Evolutionary conservation across 441 rosid species (phyloP).

Genomic region (Jatropha podagrica): DNA sequence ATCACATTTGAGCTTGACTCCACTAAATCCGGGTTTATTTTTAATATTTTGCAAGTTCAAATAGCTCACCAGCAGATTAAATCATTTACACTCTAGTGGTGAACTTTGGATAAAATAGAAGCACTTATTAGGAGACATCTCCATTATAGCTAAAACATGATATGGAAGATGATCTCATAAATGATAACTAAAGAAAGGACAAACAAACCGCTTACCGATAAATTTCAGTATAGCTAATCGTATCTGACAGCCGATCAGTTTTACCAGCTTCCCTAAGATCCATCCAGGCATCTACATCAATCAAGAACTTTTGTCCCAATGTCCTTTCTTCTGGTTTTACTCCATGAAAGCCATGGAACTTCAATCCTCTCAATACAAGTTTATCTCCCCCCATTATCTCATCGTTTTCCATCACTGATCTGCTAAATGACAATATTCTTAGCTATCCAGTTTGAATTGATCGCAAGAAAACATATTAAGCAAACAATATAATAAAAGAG

Average conservation of each 20-base stretch:
- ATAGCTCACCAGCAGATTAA: no score
- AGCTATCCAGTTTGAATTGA: not conserved
- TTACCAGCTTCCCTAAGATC: constrained; percentile 73
- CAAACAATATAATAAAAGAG: not conserved
- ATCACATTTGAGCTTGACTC: no score
- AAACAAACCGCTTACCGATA: constrained; percentile 50
- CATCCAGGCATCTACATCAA: constrained; percentile 95
- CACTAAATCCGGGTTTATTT: no score
- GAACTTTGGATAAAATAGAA: not conserved
- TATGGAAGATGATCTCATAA: not conserved
- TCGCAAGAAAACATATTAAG: not conserved
- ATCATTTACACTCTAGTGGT: no score
- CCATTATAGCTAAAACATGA: not conserved
- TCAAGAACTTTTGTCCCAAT: constrained; percentile 79
- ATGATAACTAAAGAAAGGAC: not conserved
- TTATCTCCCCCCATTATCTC: constrained; percentile 55
- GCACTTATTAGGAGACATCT: not conserved
- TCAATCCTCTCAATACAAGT: constrained; percentile 70
- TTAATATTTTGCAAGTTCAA: no score
- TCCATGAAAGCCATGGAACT: constrained; percentile 84
- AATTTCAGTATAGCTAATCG: constrained; percentile 75
- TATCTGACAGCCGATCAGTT: constrained; percentile 65
- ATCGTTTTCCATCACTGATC: constrained; percentile 27
- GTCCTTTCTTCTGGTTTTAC: constrained; percentile 67
- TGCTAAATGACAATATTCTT: not conserved